Conservation (phyloP, 768 basidiomycete genomes). For the Leccinum imitatum region DNA sequence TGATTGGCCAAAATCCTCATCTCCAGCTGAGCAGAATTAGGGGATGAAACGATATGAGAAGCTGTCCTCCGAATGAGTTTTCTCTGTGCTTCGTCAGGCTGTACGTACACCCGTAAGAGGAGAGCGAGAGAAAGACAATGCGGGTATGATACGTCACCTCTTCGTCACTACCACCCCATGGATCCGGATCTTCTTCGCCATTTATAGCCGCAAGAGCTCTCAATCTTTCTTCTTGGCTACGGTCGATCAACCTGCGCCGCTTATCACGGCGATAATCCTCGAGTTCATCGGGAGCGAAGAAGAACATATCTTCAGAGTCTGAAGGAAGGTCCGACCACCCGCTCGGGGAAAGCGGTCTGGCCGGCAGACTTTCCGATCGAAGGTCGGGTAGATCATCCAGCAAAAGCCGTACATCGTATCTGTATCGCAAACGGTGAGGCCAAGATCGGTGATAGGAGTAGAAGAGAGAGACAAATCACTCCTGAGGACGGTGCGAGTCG, state of each 20-base stretch:
- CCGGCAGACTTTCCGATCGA: not conserved
- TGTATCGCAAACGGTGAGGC: conserved; percentile 35
- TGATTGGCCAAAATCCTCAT: conserved; percentile 89
- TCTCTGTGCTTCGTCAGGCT: conserved; percentile 61
- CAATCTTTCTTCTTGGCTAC: conserved; percentile 63
- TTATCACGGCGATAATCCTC: conserved; percentile 70
- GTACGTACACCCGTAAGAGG: conserved; percentile 12
- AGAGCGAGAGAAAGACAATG: not conserved
- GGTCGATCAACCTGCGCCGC: conserved; percentile 59
- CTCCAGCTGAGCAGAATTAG: conserved; percentile 80
- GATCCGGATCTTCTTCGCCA: conserved; percentile 41
- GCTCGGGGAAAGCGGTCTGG: conserved; percentile 44
- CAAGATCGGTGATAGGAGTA: conserved; percentile 9
- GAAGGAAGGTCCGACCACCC: conserved; percentile 88
- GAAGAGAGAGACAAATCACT: conserved; percentile 21
- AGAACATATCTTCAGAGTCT: conserved; percentile 83
- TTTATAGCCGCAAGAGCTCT: conserved; percentile 51
- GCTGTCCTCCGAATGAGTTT: conserved; percentile 79
- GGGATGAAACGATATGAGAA: conserved; percentile 60
- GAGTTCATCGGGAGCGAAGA: conserved; percentile 64
- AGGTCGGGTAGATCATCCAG: conserved; percentile 48
- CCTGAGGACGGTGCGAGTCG: not conserved
- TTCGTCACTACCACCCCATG: conserved; percentile 70
- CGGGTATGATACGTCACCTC: conserved; percentile 44
- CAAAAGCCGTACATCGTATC: conserved; percentile 80